These are phyloP conservation scores for Pittosporum tobira DNA, from an alignment of 129 eudicot species.

Conservation along the genomic window DNA sequence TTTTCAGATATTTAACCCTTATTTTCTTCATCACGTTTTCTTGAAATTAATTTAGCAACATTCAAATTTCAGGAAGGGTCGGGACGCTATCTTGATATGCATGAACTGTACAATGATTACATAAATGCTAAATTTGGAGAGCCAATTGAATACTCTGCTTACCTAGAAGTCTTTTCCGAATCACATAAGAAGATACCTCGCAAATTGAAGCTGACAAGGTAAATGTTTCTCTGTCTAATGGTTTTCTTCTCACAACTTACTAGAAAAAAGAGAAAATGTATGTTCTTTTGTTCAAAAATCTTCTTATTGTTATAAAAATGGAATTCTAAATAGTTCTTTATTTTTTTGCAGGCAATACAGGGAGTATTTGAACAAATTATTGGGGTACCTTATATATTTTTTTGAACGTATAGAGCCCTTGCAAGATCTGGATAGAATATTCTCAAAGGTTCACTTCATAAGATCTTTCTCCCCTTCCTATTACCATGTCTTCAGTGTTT, in stretches of 20 bases:
- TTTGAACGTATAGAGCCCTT: slow-evolving; percentile 93
- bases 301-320: too few species aligned
- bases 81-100: slow-evolving; percentile 93
- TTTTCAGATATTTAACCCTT: background rate
- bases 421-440: slow-evolving; percentile 86
- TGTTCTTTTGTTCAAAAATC: too few species aligned
- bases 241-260: background rate
- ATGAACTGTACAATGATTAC: slow-evolving; percentile 71
- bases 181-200: slow-evolving; percentile 57
- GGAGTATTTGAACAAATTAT: slow-evolving; percentile 66
- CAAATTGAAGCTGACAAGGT: slow-evolving; percentile 74
- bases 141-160: slow-evolving; percentile 62
- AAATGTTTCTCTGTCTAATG: background rate
- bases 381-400: slow-evolving; percentile 73
- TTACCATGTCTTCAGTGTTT: background rate
- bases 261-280: too few species aligned
- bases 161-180: slow-evolving; percentile 68
- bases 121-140: slow-evolving; percentile 84
- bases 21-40: background rate
- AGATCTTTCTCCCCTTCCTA: background rate
- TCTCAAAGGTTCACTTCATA: slow-evolving; percentile 55
- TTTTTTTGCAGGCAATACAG: slow-evolving; percentile 60
- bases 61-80: slow-evolving; percentile 62
- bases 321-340: too few species aligned
- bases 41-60: background rate